Percentiles rank a stretch among this genome's conserved stretches.
phyloP scores from a whole-genome alignment of 345 rosid species.

The Pseudoturritis turrita region DNA sequence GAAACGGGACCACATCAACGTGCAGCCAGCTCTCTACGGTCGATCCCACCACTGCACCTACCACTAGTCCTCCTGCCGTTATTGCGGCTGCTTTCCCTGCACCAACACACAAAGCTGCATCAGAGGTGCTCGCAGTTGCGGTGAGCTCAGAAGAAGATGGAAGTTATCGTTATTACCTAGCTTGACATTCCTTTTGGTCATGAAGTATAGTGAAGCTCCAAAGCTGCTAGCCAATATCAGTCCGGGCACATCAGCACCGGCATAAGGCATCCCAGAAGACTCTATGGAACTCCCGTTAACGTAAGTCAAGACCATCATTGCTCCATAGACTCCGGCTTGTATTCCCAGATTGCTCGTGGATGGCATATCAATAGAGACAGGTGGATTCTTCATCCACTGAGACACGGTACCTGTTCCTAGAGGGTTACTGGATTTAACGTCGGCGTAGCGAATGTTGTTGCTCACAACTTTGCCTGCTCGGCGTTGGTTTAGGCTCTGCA shows the following conservation, averaged over 20 bases:
- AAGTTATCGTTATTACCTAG: slow-evolving; percentile 52
- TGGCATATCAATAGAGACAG: slow-evolving; percentile 68
- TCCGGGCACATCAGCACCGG: slow-evolving; percentile 85
- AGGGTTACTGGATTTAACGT: slow-evolving; percentile 62
- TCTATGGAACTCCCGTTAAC: slow-evolving; percentile 62
- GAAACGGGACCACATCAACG: slow-evolving; percentile 87
- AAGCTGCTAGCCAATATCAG: slow-evolving; percentile 73
- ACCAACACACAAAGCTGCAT: slow-evolving; percentile 6
- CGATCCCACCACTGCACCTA: slow-evolving; percentile 95
- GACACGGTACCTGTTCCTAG: slow-evolving; percentile 53
- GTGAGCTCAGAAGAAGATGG: background rate
- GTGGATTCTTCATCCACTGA: slow-evolving; percentile 72
- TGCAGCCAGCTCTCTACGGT: slow-evolving; percentile 91
- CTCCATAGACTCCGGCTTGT: slow-evolving; percentile 93
- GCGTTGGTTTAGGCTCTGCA: slow-evolving; percentile 89
- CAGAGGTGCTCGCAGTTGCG: background rate
- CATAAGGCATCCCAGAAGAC: slow-evolving; percentile 42
- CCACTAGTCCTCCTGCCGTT: slow-evolving; percentile 83
- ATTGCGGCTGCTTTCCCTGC: slow-evolving; percentile 89
- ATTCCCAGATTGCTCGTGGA: slow-evolving; percentile 62
- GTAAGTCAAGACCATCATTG: slow-evolving; percentile 72
- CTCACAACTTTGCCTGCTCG: slow-evolving; percentile 78
- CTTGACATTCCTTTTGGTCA: slow-evolving; percentile 77
- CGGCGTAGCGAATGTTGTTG: slow-evolving; percentile 80
- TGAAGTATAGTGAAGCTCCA: slow-evolving; percentile 90